These are phyloP conservation scores for Singerocomus rubriflavus DNA, from an alignment of 1,284 basidiomycete genomes.

Conservation along the genomic window DNA sequence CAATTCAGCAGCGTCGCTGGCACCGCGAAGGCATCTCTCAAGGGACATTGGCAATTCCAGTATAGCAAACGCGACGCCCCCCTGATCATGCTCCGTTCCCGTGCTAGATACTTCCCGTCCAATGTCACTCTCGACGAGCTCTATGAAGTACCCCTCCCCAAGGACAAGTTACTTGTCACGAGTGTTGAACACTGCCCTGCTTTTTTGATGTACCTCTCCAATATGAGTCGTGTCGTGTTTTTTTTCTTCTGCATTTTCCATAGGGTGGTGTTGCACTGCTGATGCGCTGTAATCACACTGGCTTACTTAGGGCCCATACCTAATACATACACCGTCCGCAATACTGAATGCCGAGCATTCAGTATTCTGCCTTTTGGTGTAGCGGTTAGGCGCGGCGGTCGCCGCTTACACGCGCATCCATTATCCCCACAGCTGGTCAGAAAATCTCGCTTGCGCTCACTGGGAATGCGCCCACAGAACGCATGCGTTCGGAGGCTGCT, in stretches of 20 bases:
- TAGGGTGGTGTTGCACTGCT: neutral
- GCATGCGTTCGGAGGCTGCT: no score
- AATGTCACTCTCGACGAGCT: constrained; percentile 16
- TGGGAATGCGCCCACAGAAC: constrained; percentile 10
- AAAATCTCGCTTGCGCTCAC: constrained; percentile 25
- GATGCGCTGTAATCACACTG: neutral
- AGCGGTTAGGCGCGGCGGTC: no score
- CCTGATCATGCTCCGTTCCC: constrained; percentile 26
- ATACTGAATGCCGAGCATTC: no score
- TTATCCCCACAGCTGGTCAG: constrained; percentile 18
- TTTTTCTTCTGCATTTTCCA: neutral
- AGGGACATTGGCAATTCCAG: constrained; percentile 30
- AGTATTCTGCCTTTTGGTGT: no score
- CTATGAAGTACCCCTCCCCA: constrained; percentile 19
- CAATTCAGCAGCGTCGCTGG: constrained; percentile 17
- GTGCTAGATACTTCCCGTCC: constrained; percentile 17
- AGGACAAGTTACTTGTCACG: constrained; percentile 28
- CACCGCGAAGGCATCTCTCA: constrained; percentile 23
- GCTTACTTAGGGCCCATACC: no score
- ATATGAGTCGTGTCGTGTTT: constrained; percentile 20
- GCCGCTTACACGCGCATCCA: neutral
- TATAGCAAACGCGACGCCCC: constrained; percentile 26
- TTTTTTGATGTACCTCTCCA: constrained; percentile 28
- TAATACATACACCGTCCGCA: no score
- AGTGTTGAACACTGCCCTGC: constrained; percentile 27